Evolutionary conservation across 2,329 filamentous ascomycete genomes (phyloP).

Genomic region (Fusarium duplospermum): DNA sequence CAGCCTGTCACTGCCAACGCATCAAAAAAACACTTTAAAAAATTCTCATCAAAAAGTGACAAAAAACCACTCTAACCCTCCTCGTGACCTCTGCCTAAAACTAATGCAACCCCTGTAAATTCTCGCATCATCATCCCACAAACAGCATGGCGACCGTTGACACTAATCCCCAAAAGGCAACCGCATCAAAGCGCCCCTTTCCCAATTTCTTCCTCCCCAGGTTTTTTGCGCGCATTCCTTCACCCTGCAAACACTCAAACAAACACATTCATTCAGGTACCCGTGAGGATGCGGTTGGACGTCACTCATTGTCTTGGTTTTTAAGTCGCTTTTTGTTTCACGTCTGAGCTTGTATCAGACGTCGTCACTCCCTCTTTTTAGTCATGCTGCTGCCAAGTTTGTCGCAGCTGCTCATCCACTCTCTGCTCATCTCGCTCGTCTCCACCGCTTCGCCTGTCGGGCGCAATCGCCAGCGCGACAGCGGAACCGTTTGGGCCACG

Average conservation of each 20-base stretch:
- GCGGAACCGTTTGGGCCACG: conserved; percentile 53
- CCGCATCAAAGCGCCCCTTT: conserved; percentile 14
- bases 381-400: conserved; percentile 11
- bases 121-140: conserved; percentile 31
- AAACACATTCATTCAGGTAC: conserved; percentile 1
- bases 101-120: conserved; percentile 9
- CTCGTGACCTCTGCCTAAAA: not conserved
- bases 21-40: not conserved
- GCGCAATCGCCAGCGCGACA: conserved; percentile 10
- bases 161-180: not conserved
- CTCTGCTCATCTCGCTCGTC: conserved; percentile 12
- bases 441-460: not conserved
- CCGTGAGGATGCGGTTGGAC: conserved; percentile 38
- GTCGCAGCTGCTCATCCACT: conserved; percentile 16
- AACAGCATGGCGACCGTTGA: conserved; percentile 4
- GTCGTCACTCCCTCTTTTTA: not conserved
- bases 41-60: not conserved
- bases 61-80: not conserved
- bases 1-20: too few species aligned
- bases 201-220: not conserved
- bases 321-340: not conserved
- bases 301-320: conserved; percentile 30
- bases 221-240: not conserved
- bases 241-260: conserved; percentile 12
- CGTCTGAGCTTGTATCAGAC: conserved; percentile 11